Evolutionary conservation across 1,284 basidiomycete genomes (phyloP).

Genomic region (Vanrija sp.): DNA sequence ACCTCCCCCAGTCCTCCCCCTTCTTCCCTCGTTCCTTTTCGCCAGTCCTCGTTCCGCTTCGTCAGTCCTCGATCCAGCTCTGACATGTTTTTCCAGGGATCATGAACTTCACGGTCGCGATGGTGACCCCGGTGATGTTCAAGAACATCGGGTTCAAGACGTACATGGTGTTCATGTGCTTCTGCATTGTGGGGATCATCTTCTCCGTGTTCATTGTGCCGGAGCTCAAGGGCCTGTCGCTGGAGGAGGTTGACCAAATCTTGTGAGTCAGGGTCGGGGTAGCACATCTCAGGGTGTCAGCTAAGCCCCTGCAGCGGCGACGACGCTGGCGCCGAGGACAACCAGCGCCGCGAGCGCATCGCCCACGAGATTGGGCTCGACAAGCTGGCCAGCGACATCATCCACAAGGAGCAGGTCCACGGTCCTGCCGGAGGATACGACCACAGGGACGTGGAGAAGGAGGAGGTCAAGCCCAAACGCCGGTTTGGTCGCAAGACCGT

Average conservation of each 20-base stretch:
- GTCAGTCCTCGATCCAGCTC: not conserved
- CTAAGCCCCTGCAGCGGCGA: not conserved
- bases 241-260: conserved; percentile 42
- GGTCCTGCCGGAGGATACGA: too few species aligned
- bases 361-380: conserved; percentile 47
- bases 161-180: conserved; percentile 47
- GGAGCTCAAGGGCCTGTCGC: conserved; percentile 38
- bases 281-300: too few species aligned
- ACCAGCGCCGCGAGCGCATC: conserved; percentile 38
- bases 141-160: conserved; percentile 40
- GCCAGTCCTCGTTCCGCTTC: too few species aligned
- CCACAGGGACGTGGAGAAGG: too few species aligned
- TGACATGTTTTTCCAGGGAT: not conserved
- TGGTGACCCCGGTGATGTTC: conserved; percentile 41
- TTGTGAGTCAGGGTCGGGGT: conserved; percentile 13
- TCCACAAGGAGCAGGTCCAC: conserved; percentile 18
- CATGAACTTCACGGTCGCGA: conserved; percentile 48
- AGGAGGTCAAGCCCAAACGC: too few species aligned
- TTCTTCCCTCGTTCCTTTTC: too few species aligned
- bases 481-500: not conserved
- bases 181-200: conserved; percentile 43
- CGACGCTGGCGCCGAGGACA: conserved; percentile 40
- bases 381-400: conserved; percentile 39
- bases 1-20: not conserved
- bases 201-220: conserved; percentile 41